Evolutionary conservation across 495 filamentous ascomycete species (phyloP).

Genomic region (Xylaria cubensis): DNA sequence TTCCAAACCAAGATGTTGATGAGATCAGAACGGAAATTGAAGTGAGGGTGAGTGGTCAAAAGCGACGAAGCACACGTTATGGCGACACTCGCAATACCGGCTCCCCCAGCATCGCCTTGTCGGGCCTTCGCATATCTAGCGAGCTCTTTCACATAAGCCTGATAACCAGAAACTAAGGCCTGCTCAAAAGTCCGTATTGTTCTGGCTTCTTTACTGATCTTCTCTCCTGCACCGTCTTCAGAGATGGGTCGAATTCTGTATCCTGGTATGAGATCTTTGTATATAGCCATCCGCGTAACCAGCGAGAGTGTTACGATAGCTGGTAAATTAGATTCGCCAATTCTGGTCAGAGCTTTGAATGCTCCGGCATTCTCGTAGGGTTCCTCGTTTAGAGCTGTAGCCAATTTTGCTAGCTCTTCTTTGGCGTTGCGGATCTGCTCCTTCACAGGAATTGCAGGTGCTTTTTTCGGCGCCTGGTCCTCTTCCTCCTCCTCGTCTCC

Average conservation of each 20-base stretch:
- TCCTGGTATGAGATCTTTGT: constrained; percentile 93
- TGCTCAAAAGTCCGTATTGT: constrained; percentile 83
- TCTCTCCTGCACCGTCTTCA: constrained; percentile 76
- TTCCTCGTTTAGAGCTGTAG: constrained; percentile 82
- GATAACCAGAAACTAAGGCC: constrained; percentile 78
- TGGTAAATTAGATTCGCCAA: constrained; percentile 70
- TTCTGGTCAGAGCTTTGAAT: constrained; percentile 77
- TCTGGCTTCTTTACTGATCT: constrained; percentile 90
- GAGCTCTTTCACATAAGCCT: constrained; percentile 79
- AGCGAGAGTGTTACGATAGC: constrained; percentile 84
- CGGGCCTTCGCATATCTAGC: constrained; percentile 63
- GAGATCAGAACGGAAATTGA: constrained; percentile 91
- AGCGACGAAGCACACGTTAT: constrained; percentile 84
- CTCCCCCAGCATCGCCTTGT: constrained; percentile 40
- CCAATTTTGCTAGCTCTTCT: constrained; percentile 88
- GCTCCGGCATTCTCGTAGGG: constrained; percentile 86
- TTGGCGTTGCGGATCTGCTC: constrained; percentile 86
- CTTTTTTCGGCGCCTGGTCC: constrained; percentile 39
- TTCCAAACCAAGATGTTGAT: constrained; percentile 86
- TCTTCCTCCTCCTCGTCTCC: constrained; percentile 49
- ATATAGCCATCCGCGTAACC: constrained; percentile 86
- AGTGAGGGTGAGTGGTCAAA: constrained; percentile 83
- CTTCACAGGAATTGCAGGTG: constrained; percentile 68
- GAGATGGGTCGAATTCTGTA: constrained; percentile 87
- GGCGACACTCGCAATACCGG: constrained; percentile 69